Percentiles rank a stretch among this genome's conserved stretches.
These are phyloP conservation scores for Jacaranda copaia DNA, from an alignment of 257 asterid genomes.

Conservation along the genomic window DNA sequence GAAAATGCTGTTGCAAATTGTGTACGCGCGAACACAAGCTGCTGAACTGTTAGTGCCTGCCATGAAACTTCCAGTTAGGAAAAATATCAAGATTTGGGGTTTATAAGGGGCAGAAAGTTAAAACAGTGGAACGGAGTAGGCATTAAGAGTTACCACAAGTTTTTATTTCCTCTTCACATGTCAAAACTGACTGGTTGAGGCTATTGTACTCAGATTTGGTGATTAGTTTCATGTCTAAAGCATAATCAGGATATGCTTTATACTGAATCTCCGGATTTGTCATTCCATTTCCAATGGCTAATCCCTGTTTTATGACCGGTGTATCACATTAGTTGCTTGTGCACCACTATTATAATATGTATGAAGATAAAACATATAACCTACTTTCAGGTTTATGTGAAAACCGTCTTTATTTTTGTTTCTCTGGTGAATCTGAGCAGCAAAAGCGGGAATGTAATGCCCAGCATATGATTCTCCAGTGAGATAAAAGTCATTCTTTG, in stretches of 20 bases:
- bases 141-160: constrained; percentile 37
- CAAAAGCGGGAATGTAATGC: constrained; percentile 65
- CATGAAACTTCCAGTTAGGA: constrained; percentile 19
- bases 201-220: constrained; percentile 19
- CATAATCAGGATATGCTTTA: constrained; percentile 53
- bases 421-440: constrained; percentile 44
- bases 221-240: constrained; percentile 50
- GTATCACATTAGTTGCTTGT: neutral
- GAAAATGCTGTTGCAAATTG: constrained; percentile 44
- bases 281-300: constrained; percentile 55
- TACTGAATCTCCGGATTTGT: constrained; percentile 57
- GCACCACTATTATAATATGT: neutral
- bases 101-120: too few relatives aligned
- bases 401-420: constrained; percentile 43
- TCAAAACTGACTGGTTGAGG: constrained; percentile 28
- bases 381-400: constrained; percentile 41
- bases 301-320: constrained; percentile 29
- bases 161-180: constrained; percentile 39
- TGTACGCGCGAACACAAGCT: constrained; percentile 36
- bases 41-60: constrained; percentile 37
- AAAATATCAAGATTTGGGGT: too few relatives aligned
- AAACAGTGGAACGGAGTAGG: too few relatives aligned
- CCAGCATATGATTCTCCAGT: constrained; percentile 75
- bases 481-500: constrained; percentile 52
- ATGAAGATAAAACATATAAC: neutral